These are phyloP conservation scores for Lepidopterella palustris DNA, from an alignment of 495 filamentous ascomycete genomes.

Conservation along the genomic window DNA sequence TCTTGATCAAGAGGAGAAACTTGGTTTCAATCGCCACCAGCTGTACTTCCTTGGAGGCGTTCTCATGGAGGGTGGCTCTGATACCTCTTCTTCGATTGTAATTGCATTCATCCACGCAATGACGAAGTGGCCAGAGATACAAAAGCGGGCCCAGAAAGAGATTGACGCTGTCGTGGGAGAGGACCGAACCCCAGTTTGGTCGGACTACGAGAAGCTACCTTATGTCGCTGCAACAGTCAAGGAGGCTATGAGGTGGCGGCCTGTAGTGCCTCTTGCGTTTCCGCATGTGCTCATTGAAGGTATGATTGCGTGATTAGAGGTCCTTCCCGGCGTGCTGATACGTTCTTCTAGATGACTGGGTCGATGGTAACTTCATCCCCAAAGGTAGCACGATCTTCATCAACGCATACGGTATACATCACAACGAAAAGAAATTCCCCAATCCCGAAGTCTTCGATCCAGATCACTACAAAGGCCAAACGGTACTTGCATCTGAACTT, in stretches of 20 bases:
- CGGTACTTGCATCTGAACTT: conserved; percentile 22
- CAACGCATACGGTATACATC: conserved; percentile 28
- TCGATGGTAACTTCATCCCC: conserved; percentile 26
- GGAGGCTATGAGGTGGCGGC: conserved; percentile 28
- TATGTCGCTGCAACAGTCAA: conserved; percentile 28
- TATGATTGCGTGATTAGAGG: neutral
- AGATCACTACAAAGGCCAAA: conserved; percentile 21
- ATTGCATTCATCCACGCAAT: conserved; percentile 43
- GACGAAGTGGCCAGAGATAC: conserved; percentile 38
- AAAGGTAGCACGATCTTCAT: conserved; percentile 26
- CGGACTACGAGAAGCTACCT: conserved; percentile 18
- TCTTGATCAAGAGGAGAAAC: conserved; percentile 40
- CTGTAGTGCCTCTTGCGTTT: conserved; percentile 22
- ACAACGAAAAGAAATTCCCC: conserved; percentile 16
- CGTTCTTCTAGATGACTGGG: conserved; percentile 24
- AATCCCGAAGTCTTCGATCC: conserved; percentile 27
- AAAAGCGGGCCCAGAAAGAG: conserved; percentile 34
- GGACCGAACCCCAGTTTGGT: conserved; percentile 19
- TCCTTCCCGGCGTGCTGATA: neutral
- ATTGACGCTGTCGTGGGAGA: conserved; percentile 29
- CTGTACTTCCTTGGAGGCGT: conserved; percentile 37
- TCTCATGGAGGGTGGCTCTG: conserved; percentile 35
- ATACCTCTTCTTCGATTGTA: conserved; percentile 39
- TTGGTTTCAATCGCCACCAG: conserved; percentile 37
- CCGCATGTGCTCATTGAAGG: conserved; percentile 22